Base-by-base conservation (phyloP, 768 basidiomycete genomes). In the Suillus alpinus region DNA sequence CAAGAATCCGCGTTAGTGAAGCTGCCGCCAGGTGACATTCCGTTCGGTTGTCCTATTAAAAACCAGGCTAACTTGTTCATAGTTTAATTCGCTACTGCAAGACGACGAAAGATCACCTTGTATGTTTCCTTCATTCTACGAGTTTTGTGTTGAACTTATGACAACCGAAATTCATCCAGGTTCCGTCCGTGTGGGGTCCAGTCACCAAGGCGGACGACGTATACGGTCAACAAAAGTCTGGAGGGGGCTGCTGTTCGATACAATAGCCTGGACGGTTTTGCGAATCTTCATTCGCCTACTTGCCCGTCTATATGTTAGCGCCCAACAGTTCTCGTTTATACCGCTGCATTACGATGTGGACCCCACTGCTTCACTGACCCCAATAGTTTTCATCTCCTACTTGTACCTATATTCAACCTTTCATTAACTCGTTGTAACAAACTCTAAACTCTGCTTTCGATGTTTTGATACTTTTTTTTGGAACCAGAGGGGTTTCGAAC, bases 151-250 rank as follows among this genome's bases (percentile, higher is more conserved):
- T 39, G 53, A 39, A 55, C 9, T 1, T 18, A 64, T 62, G 39
- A 68, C 69, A 56, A 69, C 65, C 40, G 64, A 39, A 16, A 26
- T 46, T 56, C 57, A 32, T 67, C 26, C 69, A 95, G 91, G 89
- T 96, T 53, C 95, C 95, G 29, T 94, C 92, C 20, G 93, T 99
- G 1, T 99, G 97, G 97, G 97, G 97, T 10, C 89, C 92, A 26
- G 88, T 96, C n/a, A 86, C 86, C 65, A 92, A 91, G 70, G 86
- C 86, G 46, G 93, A 96, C 61, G 96, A 99, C 72, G 96, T 96
- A 52, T 98, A 94, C 69, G 89, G 89, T 29, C 91, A 89, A 58
- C 86, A 85, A 71, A 76, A 80, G 59, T 69, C 82, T 77, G 78
- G 65, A 65, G 68, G 67, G 60, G 79, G 63, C 56, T 87, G 86